These are phyloP conservation scores for Tetrastigma voinierianum DNA, from an alignment of 164 flowering plant species.

Conservation along the genomic window DNA sequence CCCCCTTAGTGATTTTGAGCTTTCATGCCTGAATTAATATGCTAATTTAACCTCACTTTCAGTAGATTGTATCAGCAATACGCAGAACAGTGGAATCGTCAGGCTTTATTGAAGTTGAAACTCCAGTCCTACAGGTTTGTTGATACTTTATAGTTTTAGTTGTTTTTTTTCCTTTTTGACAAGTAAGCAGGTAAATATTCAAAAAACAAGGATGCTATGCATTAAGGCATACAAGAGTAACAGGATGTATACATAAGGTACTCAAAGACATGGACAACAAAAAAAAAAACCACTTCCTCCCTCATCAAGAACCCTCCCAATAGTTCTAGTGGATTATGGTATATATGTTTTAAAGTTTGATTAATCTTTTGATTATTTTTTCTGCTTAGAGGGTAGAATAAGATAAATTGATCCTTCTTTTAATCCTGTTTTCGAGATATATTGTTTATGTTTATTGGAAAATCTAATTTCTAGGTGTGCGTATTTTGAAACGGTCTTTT, in stretches of 20 bases:
- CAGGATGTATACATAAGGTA: neutral
- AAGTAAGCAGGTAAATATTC: neutral
- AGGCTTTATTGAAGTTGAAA: slow-evolving; percentile 87
- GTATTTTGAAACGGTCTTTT: slow-evolving; percentile 1
- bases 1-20: neutral
- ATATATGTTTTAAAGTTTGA: too few relatives aligned
- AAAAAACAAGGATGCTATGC: too few relatives aligned
- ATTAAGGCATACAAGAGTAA: too few relatives aligned
- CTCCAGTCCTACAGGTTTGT: slow-evolving; percentile 89
- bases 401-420: too few relatives aligned
- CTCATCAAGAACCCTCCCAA: too few relatives aligned
- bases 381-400: too few relatives aligned
- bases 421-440: too few relatives aligned
- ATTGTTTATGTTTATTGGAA: too few relatives aligned
- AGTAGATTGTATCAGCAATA: slow-evolving; percentile 84
- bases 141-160: neutral
- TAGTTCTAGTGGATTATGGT: too few relatives aligned
- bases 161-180: neutral
- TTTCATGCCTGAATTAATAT: neutral
- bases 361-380: neutral
- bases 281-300: too few relatives aligned
- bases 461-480: too few relatives aligned
- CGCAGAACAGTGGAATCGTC: slow-evolving; percentile 84
- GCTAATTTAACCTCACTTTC: slow-evolving; percentile 15
- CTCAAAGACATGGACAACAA: neutral